phyloP scores from a whole-genome alignment of 202 grass and related monocot species.

The Zoysia matrella region DNA sequence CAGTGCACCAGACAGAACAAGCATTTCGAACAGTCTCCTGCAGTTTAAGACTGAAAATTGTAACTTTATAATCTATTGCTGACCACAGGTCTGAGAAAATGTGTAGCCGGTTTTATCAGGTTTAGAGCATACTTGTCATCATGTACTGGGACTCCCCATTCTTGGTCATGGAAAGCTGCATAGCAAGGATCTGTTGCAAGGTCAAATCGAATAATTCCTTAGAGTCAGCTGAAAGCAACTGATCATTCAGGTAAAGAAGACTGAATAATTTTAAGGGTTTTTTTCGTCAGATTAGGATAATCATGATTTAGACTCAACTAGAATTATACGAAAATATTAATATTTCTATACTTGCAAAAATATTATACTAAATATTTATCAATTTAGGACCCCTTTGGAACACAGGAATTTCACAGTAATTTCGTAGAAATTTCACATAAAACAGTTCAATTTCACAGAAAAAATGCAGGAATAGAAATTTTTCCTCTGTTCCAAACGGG shows the following conservation, averaged over 20 bases:
- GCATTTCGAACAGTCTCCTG: conserved; percentile 95
- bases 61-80: conserved; percentile 54
- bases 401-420: too few relatives aligned
- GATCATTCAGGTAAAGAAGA: conserved; percentile 31
- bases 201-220: conserved; percentile 43
- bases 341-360: not conserved
- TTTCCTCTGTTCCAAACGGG: too few relatives aligned
- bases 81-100: not conserved
- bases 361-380: conserved; percentile 7
- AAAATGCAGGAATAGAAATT: too few relatives aligned
- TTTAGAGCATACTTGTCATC: conserved; percentile 78
- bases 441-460: too few relatives aligned
- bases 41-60: conserved; percentile 43
- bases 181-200: conserved; percentile 84
- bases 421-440: too few relatives aligned
- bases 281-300: conserved; percentile 32
- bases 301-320: not conserved
- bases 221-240: conserved; percentile 42
- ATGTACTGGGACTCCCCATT: conserved; percentile 92
- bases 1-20: conserved; percentile 83
- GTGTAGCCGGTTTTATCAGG: conserved; percentile 5
- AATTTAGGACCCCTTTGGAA: too few relatives aligned
- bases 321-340: not conserved
- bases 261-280: conserved; percentile 31
- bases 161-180: conserved; percentile 85